Evolutionary conservation across 1,139 yeast genomes (phyloP), one percentile per base, ranked within the genome.

Genomic region (Blastobotrys elegans): DNA sequence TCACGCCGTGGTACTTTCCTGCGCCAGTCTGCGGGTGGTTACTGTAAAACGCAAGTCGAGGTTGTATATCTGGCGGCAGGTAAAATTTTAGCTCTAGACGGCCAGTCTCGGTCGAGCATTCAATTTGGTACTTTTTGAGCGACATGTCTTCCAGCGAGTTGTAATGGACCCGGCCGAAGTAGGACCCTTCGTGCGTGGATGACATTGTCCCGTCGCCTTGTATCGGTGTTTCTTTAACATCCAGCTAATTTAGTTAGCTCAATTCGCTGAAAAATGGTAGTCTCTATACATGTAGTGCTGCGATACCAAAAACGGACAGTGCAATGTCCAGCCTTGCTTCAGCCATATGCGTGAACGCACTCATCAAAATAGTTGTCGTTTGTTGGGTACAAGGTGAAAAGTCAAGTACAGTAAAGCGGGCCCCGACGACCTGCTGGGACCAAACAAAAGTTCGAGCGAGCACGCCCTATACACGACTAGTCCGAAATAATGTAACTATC

Each of bases 171-270:
- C 54, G 52, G 14, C 66, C 66, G 7, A 50, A 35, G 40, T 51
- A 59, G 13, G 47, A 44, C 17, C 63, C 64, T 3, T 62, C 52
- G 27, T 52, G 44, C 20, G 55, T 49, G 42, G 56, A 54, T 26
- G 59, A 49, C 30, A 60, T 49, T 5, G 63, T 55, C 7, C 65
- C 65, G n/a, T 54, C 53, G 20, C 63, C 64, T 14, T 53, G 47
- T 26, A 59, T 59, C n/a, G 61, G 60, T 27, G 60, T 52, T 24
- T 57, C 61, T 8, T 46, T 44, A 29, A 55, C 43, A 29, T 53
- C 50, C 14, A 58, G 46, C 48, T 41, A 17, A 17, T 40, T 8
- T 7, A 4, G 34, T 46, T 34, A 38, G 37, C 17, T 36, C 6
- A 21, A 8, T 14, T 37, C 34, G 14, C 6, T 4, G 18, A n/a